These are phyloP conservation scores for Globisporangium cylindrosporum DNA, from an alignment of 352 stramenopile genomes.

Conservation along the genomic window DNA sequence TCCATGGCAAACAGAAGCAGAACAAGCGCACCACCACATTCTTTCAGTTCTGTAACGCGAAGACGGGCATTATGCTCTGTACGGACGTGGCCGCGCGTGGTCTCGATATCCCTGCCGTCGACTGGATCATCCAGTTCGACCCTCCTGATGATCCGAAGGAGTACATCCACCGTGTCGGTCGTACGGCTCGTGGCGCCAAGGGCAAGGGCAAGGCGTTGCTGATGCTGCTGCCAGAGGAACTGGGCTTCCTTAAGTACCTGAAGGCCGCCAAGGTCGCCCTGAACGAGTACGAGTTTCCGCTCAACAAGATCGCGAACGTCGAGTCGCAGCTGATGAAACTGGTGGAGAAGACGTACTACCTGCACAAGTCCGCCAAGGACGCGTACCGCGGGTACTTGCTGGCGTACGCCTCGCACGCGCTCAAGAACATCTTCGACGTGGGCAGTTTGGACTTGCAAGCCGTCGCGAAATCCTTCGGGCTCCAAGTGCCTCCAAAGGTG, in stretches of 20 bases:
- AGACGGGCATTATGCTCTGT: constrained; percentile 97
- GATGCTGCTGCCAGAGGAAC: constrained; percentile 97
- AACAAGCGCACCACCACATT: constrained; percentile 99
- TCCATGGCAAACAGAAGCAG: constrained; percentile 99
- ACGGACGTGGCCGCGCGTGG: constrained; percentile 97
- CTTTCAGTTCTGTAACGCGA: constrained; percentile 98
- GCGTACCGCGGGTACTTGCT: constrained; percentile 98
- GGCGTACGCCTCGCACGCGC: constrained; percentile 96
- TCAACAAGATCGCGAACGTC: constrained; percentile 97
- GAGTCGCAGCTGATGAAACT: constrained; percentile 96
- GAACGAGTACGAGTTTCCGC: constrained; percentile 99
- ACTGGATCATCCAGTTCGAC: constrained; percentile 99
- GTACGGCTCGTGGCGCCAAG: constrained; percentile 84
- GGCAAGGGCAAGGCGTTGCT: constrained; percentile 94
- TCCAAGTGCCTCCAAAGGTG: constrained; percentile 96
- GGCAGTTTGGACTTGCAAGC: constrained; percentile 95
- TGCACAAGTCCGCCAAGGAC: constrained; percentile 97
- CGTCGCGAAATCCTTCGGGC: constrained; percentile 97
- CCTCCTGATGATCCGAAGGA: constrained; percentile 97
- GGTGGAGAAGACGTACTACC: constrained; percentile 99
- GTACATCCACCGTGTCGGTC: constrained; percentile 95
- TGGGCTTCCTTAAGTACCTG: constrained; percentile 98
- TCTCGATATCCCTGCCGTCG: constrained; percentile 96
- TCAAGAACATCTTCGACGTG: constrained; percentile 99
- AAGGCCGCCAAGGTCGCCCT: constrained; percentile 96